phyloP scores from a whole-genome alignment of 352 stramenopile genomes.

The Phytopythium vexans region DNA sequence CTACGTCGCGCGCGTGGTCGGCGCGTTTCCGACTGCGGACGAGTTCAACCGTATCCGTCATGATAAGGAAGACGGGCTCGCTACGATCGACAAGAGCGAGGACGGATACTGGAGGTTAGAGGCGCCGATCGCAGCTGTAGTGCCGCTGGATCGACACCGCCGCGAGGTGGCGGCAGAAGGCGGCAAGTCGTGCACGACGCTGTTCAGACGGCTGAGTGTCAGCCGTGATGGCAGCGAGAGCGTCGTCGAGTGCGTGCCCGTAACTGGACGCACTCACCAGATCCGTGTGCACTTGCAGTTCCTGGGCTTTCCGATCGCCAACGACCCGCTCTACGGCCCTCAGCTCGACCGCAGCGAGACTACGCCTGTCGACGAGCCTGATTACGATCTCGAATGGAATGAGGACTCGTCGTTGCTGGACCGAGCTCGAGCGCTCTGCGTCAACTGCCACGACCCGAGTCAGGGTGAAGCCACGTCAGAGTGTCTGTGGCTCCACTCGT shows the following conservation, averaged over 20 bases:
- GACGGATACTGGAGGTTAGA: conserved; percentile 33
- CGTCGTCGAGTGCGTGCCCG: conserved; percentile 87
- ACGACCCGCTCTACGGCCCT: conserved; percentile 92
- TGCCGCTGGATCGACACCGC: conserved; percentile 9
- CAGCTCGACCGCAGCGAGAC: not conserved
- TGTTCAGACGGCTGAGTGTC: conserved; percentile 21
- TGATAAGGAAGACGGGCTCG: not conserved
- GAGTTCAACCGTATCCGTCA: too few species aligned
- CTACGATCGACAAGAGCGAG: not conserved
- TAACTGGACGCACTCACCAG: conserved; percentile 94
- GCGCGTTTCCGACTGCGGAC: conserved; percentile 26
- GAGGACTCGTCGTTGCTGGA: too few species aligned
- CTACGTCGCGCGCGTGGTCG: conserved; percentile 49
- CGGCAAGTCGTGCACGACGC: conserved; percentile 36
- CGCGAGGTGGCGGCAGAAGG: conserved; percentile 11
- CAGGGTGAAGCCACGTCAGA: too few species aligned
- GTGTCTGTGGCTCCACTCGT: too few species aligned
- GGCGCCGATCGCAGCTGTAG: conserved; percentile 32
- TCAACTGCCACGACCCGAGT: conserved; percentile 11
- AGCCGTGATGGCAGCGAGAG: conserved; percentile 30
- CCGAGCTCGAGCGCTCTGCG: conserved; percentile 7
- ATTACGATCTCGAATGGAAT: too few species aligned
- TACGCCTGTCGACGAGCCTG: too few species aligned
- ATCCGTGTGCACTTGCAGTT: conserved; percentile 93
- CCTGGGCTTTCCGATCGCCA: conserved; percentile 88